phyloP scores from a whole-genome alignment of 23 red algal genomes.

The Gracilariopsis chorda region DNA sequence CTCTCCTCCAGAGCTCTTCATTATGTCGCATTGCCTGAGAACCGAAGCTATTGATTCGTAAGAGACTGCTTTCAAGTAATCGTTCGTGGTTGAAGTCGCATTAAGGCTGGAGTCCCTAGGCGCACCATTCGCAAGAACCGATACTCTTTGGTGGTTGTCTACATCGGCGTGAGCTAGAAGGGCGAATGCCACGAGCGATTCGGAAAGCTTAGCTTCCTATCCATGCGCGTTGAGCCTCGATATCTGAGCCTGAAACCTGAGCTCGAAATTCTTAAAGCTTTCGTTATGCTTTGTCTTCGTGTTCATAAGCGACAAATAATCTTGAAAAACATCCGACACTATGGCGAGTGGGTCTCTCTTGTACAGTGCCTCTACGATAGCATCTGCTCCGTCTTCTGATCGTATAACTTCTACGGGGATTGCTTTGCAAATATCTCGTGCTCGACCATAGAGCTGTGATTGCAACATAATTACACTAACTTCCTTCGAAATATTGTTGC shows the following conservation, averaged over 20 bases:
- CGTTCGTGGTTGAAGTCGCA: background rate
- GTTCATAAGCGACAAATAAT: background rate
- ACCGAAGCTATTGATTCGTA: slow-evolving; percentile 13
- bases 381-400: background rate
- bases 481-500: background rate
- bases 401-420: background rate
- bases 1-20: background rate
- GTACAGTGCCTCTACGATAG: background rate
- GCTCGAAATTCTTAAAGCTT: background rate
- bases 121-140: background rate
- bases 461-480: background rate
- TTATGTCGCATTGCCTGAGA: background rate
- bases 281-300: background rate
- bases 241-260: slow-evolving; percentile 5
- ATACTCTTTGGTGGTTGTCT: slow-evolving; percentile 25
- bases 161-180: slow-evolving; percentile 25
- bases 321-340: background rate
- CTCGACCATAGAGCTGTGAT: slow-evolving; percentile 34
- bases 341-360: slow-evolving; percentile 14
- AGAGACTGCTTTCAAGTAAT: background rate
- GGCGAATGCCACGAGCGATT: slow-evolving; percentile 13
- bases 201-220: background rate
- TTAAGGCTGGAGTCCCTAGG: background rate
- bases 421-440: slow-evolving; percentile 29
- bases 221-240: slow-evolving; percentile 5